Conservation (phyloP, 2,329 filamentous ascomycete species). For the Penicillium capsulatum region DNA sequence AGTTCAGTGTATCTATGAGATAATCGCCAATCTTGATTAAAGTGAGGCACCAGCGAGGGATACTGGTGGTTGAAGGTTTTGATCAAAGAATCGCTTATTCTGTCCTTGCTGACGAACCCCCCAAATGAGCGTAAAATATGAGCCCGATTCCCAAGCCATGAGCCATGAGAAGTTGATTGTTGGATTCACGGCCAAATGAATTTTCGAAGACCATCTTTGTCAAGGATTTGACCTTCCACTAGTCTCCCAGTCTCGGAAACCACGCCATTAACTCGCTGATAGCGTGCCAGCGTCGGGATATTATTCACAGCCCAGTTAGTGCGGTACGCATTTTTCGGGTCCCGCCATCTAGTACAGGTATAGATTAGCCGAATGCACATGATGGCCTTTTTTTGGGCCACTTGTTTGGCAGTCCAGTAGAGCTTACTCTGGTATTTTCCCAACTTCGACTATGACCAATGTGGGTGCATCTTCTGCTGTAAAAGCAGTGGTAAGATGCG, state of each 20-base stretch:
- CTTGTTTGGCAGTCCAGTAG: neutral
- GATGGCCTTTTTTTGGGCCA: neutral
- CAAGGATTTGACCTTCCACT: slow-evolving; percentile 32
- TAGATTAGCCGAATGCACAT: neutral
- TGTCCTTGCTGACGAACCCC: too few relatives aligned
- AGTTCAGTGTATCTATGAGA: too few relatives aligned
- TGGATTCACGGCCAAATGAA: neutral
- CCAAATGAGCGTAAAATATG: too few relatives aligned
- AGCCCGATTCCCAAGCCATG: too few relatives aligned
- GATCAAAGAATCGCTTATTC: too few relatives aligned
- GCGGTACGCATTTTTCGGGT: slow-evolving; percentile 32
- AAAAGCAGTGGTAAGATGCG: slow-evolving; percentile 32
- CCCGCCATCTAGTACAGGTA: slow-evolving; percentile 32
- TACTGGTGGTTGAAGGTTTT: too few relatives aligned
- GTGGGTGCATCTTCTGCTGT: slow-evolving; percentile 18
- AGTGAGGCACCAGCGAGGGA: too few relatives aligned
- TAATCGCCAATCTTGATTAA: too few relatives aligned
- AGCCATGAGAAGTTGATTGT: too few relatives aligned
- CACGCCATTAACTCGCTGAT: slow-evolving; percentile 28
- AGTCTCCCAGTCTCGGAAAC: slow-evolving; percentile 31
- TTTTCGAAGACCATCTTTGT: slow-evolving; percentile 12
- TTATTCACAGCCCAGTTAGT: slow-evolving; percentile 34
- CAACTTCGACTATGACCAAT: slow-evolving; percentile 34
- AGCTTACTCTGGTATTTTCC: slow-evolving; percentile 34
- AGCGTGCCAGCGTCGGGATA: slow-evolving; percentile 37